Base-by-base conservation (phyloP, 2,329 filamentous ascomycete genomes). In the Arthroderma sp. region DNA sequence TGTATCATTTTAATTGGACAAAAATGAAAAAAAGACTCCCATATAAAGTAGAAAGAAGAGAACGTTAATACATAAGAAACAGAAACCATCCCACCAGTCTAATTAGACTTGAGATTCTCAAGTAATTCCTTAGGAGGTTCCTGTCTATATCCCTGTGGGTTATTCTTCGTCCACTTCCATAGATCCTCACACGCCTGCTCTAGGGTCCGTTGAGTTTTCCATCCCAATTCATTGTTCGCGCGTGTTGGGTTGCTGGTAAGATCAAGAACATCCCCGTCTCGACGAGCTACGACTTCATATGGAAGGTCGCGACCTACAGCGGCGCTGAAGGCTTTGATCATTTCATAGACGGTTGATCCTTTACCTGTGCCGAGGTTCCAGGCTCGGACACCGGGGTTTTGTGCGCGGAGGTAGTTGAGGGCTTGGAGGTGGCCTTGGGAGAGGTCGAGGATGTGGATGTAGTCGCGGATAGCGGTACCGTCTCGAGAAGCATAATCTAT, bases 131-230 rank as follows among this genome's bases (percentile, higher is more conserved):
- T 74, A 0, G 91, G 89, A n/a, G 89, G 86, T 53, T 87, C 74
- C 69, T 96, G 88, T 53, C 84, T 77, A 71, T 96, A 96, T 22
- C 91, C 91, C 68, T 88, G 80, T 27, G 91, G 91, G 70, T 96
- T 96, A 69, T 95, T 96, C 69, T 83, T 75, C 10, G 93, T 94
- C 91, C 91, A 98, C 59, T 80, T 81, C 91, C 91, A 98, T 53
- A 98, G 73, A 65, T 98, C 87, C 55, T 81, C 78, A 63, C 91
- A 98, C 28, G 89, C 88, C 63, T 94, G 80, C 69, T 96, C 89
- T 62, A 98, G 78, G 15, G 84, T 88, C 47, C 83, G 73, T 69
- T 93, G 77, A 1, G 91, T 88, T 73, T 88, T 88, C 91, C 91
- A 98, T 51, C 79, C 72, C 44, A 98, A 75, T 70, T 98, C 91